These are phyloP conservation scores for Cordyceps fumosorosea DNA, from an alignment of 2,329 filamentous ascomycete genomes.

Conservation along the genomic window DNA sequence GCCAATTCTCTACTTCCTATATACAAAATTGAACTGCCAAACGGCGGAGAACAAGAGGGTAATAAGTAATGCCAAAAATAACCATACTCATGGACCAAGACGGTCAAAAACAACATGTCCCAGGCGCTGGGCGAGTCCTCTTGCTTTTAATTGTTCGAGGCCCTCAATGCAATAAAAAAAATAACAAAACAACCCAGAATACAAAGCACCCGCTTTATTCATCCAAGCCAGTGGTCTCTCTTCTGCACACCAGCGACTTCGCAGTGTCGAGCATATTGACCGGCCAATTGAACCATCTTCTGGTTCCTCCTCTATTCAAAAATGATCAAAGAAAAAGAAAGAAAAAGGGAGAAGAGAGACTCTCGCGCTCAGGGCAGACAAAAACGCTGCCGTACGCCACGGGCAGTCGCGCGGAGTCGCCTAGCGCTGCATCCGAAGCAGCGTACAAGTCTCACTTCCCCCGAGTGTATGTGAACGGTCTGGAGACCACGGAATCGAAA, in stretches of 20 bases:
- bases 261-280: not conserved
- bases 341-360: not conserved
- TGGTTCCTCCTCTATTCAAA: not conserved
- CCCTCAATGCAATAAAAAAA: slow-evolving; percentile 10
- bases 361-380: not conserved
- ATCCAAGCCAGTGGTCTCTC: not conserved
- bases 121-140: slow-evolving; percentile 12
- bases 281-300: not conserved
- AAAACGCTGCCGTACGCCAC: not conserved
- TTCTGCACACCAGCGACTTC: not conserved
- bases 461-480: slow-evolving; percentile 7
- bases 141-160: slow-evolving; percentile 2
- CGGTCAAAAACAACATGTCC: not conserved
- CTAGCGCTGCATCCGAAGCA: slow-evolving; percentile 1
- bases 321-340: no score
- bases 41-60: not conserved
- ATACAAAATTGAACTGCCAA: slow-evolving; percentile 1
- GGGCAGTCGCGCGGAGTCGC: not conserved
- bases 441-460: not conserved
- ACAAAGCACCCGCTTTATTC: slow-evolving; percentile 2
- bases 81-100: not conserved
- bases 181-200: slow-evolving; percentile 1
- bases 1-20: not conserved
- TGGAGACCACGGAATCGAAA: slow-evolving; percentile 8
- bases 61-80: not conserved